These are phyloP conservation scores for Phlebiopsis gigantea DNA, from an alignment of 768 basidiomycete genomes.

Conservation along the genomic window DNA sequence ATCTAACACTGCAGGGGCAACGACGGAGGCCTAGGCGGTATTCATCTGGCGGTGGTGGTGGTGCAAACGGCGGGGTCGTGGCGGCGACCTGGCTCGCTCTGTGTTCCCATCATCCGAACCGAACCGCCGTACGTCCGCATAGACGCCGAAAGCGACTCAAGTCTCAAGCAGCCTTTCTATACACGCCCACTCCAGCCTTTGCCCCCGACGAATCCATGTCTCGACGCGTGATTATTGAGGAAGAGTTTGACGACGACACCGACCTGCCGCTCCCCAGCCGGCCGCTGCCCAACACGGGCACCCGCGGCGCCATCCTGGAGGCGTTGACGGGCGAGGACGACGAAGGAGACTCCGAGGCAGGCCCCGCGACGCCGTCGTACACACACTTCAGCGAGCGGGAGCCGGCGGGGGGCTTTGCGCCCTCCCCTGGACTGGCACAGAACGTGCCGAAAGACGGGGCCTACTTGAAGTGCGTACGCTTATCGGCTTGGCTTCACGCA, in stretches of 20 bases:
- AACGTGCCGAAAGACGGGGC: constrained; percentile 22
- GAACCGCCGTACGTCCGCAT: neutral
- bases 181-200: neutral
- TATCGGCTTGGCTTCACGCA: neutral
- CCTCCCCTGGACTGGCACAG: neutral
- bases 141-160: neutral
- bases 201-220: constrained; percentile 41
- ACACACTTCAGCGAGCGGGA: constrained; percentile 20
- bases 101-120: neutral
- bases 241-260: constrained; percentile 92
- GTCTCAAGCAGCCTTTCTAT: neutral
- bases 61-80: neutral
- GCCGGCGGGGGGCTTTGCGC: constrained; percentile 11
- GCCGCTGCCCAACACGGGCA: constrained; percentile 59
- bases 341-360: constrained; percentile 32
- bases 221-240: constrained; percentile 56
- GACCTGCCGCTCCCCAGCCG: constrained; percentile 77
- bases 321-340: constrained; percentile 64
- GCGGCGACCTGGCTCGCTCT: neutral
- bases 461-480: constrained; percentile 61
- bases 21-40: no score
- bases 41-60: neutral
- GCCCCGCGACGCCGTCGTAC: constrained; percentile 50
- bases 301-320: constrained; percentile 72
- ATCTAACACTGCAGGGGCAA: no score